Evolutionary conservation across 2,329 filamentous ascomycete genomes (phyloP), one percentile per base, ranked within the genome.

Genomic region (Cordyceps tenuipes): DNA sequence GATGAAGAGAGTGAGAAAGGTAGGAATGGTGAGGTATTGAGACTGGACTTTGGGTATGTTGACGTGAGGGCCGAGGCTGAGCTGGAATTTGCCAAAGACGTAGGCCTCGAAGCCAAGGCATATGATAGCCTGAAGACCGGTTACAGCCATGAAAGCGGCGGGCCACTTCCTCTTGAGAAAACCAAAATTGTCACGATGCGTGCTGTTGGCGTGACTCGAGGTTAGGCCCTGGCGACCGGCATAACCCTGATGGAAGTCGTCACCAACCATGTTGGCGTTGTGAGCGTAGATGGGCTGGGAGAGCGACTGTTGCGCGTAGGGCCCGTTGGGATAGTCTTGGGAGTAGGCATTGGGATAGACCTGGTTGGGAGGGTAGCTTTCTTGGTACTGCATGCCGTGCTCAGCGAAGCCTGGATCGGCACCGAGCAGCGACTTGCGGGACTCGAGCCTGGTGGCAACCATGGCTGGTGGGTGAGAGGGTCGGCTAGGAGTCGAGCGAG

Each of bases 1-100:
- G 72, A 97, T 96, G 79, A 97, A 96, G 51, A 99, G 84, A 26
- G 93, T 91, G 61, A 99, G 81, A 75, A 97, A 97, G 43, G 93
- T 97, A 29, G 94, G 93, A 64, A 99, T 96, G 0, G 92, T 87
- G 70, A 81, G 82, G 66, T 80, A 79, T 63, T 84, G 81, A 13
- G 84, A 79, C 57, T 76, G 73, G 48, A 77, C 74, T 17, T 71
- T 64, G 54, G 68, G 63, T 34, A 75, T 70, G 60, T 75, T 68
- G 48, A 77, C 69, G 50, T 77, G 74, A 13, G 71, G 66, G 12
- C 70, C 67, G 47, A 88, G 73, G 63, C 79, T 85, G 48, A 75
- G 75, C 72, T 97, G 90, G 74, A 97, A 97, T 67, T 85, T 85
- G 64, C 82, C 91, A 70, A 97, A 99, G 52, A 96, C 85, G 74